Evolutionary conservation across 2,329 filamentous ascomycete genomes (phyloP).

Genomic region (Aaosphaeria pasadenensis): DNA sequence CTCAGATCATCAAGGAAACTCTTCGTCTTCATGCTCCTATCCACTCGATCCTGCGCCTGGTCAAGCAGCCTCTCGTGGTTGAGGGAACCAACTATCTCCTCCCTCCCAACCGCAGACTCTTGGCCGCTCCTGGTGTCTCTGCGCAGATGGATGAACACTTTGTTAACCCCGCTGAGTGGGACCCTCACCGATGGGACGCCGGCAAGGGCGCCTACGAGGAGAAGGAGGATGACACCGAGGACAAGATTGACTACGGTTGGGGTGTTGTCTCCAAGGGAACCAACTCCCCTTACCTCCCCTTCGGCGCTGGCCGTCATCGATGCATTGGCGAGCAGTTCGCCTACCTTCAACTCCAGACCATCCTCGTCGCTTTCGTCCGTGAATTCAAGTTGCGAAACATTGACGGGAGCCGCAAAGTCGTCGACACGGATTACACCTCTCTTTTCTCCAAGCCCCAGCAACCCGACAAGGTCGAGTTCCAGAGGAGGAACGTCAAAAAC

Average conservation of each 20-base stretch:
- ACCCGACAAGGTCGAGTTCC: slow-evolving; percentile 65
- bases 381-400: slow-evolving; percentile 76
- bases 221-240: slow-evolving; percentile 59
- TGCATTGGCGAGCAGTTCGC: slow-evolving; percentile 98
- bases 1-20: slow-evolving; percentile 86
- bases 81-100: slow-evolving; percentile 80
- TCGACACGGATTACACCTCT: slow-evolving; percentile 64
- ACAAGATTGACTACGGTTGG: slow-evolving; percentile 90
- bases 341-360: slow-evolving; percentile 86
- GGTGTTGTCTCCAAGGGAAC: slow-evolving; percentile 90
- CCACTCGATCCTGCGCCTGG: slow-evolving; percentile 90
- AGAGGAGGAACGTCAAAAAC: slow-evolving; percentile 54
- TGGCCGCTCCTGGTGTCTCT: slow-evolving; percentile 82
- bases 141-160: slow-evolving; percentile 72
- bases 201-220: slow-evolving; percentile 47
- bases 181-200: slow-evolving; percentile 86
- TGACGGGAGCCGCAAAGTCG: slow-evolving; percentile 66
- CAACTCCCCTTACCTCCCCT: slow-evolving; percentile 86
- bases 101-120: slow-evolving; percentile 74
- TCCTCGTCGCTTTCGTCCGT: slow-evolving; percentile 72
- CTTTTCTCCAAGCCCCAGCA: slow-evolving; percentile 46
- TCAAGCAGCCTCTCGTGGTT: slow-evolving; percentile 82
- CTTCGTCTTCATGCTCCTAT: slow-evolving; percentile 89
- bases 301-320: slow-evolving; percentile 86
- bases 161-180: slow-evolving; percentile 77